Conservation (phyloP, 768 basidiomycete species). For the Arthromyces matolae region DNA sequence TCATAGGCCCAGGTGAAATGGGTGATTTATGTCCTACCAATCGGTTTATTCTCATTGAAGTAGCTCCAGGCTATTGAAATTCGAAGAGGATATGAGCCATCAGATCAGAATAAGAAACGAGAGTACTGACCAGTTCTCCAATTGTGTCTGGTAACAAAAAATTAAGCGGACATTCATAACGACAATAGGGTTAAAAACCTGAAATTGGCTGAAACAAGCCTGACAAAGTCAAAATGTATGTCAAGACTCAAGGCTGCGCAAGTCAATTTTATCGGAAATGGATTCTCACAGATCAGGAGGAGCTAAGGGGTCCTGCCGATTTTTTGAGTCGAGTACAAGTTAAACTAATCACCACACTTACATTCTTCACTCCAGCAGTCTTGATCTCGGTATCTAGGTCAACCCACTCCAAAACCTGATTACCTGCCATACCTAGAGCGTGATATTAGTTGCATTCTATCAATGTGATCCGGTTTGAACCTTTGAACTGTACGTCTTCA, state of each 20-base stretch:
- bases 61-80: conserved; percentile 38
- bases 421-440: conserved; percentile 49
- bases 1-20: neutral
- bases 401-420: conserved; percentile 59
- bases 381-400: conserved; percentile 61
- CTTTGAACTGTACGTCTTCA: conserved; percentile 48
- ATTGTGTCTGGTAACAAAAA: conserved; percentile 33
- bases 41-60: conserved; percentile 36
- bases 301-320: conserved; percentile 35
- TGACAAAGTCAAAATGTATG: too few species aligned
- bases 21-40: conserved; percentile 25
- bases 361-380: conserved; percentile 49
- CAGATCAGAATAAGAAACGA: neutral
- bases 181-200: too few species aligned
- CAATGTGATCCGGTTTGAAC: conserved; percentile 15
- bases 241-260: neutral
- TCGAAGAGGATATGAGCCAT: neutral
- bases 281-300: conserved; percentile 41
- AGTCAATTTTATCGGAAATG: neutral
- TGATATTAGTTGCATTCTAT: neutral
- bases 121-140: conserved; percentile 41
- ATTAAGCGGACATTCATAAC: too few species aligned
- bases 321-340: neutral
- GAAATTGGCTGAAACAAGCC: conserved; percentile 22
- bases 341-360: conserved; percentile 16